phyloP scores from a whole-genome alignment of 257 asterid species.

The Pogostemon cablin region DNA sequence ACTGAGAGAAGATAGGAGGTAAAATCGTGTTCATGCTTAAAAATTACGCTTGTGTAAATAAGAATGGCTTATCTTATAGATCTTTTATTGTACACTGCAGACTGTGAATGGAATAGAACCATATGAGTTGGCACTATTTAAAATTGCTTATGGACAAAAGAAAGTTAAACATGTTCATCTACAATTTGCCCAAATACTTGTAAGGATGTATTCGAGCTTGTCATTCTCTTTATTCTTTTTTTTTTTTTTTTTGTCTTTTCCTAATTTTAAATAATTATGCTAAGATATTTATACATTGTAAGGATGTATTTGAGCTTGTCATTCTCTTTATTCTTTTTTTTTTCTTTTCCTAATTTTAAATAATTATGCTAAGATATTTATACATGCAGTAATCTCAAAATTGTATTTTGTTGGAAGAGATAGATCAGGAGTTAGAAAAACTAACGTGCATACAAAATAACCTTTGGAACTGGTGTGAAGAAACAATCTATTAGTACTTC shows the following conservation, averaged over 20 bases:
- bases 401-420: neutral
- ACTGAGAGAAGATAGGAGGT: neutral
- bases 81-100: too few relatives aligned
- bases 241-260: neutral
- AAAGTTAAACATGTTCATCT: neutral
- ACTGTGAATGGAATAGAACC: neutral
- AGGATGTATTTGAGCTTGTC: too few relatives aligned
- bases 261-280: neutral
- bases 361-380: neutral
- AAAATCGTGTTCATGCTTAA: neutral
- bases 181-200: neutral
- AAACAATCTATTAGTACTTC: neutral
- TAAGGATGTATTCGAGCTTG: neutral
- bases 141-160: neutral
- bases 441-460: neutral
- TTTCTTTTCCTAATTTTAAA: too few relatives aligned
- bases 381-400: neutral
- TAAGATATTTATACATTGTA: too few relatives aligned
- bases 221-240: neutral
- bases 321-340: too few relatives aligned
- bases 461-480: neutral
- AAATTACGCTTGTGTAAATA: too few relatives aligned
- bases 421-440: neutral
- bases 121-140: neutral
- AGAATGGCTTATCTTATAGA: too few relatives aligned